Evolutionary conservation across 1,139 yeast genomes (phyloP).

Genomic region (Magnusiomyces magnusii): DNA sequence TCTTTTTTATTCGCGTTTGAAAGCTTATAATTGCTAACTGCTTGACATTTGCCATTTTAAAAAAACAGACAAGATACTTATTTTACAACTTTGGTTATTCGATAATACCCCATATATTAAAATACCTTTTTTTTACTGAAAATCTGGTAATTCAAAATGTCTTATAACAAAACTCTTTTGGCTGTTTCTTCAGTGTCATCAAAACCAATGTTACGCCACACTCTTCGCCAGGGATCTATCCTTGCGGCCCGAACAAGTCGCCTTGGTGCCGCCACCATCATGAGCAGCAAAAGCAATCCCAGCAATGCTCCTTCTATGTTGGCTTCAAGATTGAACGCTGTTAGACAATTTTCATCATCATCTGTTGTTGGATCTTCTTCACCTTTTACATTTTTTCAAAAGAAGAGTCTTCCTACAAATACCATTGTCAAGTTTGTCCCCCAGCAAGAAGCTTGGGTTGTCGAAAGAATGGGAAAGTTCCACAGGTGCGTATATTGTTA

Average conservation of each 20-base stretch:
- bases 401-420: conserved; percentile 60
- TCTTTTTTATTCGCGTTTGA: too few relatives aligned
- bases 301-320: background rate
- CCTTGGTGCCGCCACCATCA: background rate
- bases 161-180: background rate
- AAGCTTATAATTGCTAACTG: too few relatives aligned
- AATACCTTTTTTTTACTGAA: too few relatives aligned
- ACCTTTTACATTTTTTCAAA: conserved; percentile 53
- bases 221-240: background rate
- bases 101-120: too few relatives aligned
- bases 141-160: background rate
- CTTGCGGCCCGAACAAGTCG: background rate
- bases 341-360: background rate
- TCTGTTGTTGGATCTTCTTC: background rate
- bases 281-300: background rate
- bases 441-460: conserved; percentile 87
- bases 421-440: conserved; percentile 65
- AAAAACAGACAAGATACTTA: too few relatives aligned
- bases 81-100: too few relatives aligned
- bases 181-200: background rate
- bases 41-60: too few relatives aligned
- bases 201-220: background rate
- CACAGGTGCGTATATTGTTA: conserved; percentile 34
- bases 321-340: background rate
- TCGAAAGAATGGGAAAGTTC: conserved; percentile 87